Evolutionary conservation across 495 filamentous ascomycete species (phyloP).

Genomic region (Clohesyomyces aquaticus): DNA sequence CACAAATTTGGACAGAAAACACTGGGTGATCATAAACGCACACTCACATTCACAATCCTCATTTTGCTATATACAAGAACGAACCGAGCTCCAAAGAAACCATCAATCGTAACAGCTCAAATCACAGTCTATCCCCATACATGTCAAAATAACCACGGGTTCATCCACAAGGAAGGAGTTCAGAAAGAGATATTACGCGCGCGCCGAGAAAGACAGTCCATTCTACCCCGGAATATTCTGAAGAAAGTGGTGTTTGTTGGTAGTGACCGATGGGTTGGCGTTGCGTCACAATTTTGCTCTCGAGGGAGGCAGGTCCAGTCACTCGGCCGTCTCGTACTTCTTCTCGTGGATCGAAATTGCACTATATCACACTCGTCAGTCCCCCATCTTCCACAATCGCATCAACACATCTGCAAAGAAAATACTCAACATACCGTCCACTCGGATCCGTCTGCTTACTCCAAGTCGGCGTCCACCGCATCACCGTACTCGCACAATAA

Average conservation of each 20-base stretch:
- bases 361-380: constrained; percentile 25
- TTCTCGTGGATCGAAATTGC: constrained; percentile 40
- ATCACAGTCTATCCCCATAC: neutral
- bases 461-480: constrained; percentile 98
- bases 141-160: too few species aligned
- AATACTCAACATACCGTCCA: constrained; percentile 68
- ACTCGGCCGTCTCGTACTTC: constrained; percentile 36
- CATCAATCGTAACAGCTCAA: neutral
- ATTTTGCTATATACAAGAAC: constrained; percentile 22
- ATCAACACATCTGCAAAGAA: neutral
- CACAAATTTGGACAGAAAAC: too few species aligned
- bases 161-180: too few species aligned
- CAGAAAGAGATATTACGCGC: too few species aligned
- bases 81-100: too few species aligned
- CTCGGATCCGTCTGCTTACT: constrained; percentile 93
- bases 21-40: neutral
- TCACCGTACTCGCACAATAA: constrained; percentile 87
- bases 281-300: neutral
- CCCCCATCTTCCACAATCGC: neutral
- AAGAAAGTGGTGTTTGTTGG: too few species aligned
- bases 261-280: too few species aligned
- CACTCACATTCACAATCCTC: neutral
- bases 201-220: too few species aligned
- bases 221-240: neutral
- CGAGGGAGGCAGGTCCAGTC: neutral